Evolutionary conservation across 495 filamentous ascomycete genomes (phyloP), one percentile per base, ranked within the genome.

Genomic region (Xylaria acuta): DNA sequence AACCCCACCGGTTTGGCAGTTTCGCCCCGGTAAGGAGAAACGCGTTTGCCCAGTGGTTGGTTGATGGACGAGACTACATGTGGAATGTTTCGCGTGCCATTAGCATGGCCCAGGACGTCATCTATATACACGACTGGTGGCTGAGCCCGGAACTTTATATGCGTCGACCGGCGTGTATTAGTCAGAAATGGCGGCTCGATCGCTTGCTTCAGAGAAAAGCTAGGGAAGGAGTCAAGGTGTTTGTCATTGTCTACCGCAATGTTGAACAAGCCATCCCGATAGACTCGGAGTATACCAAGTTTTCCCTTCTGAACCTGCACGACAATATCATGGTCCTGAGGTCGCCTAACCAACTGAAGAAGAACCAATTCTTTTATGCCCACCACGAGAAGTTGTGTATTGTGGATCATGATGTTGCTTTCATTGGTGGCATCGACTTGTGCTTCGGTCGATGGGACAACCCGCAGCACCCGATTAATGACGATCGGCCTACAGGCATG

Each of bases 101-200:
- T 80, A 97, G 92, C 80, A 97, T 97, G 90, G 96, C 96, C 14
- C 93, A 93, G 77, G 97, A 99, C 84, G 96, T 99, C 47, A 94
- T 99, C 72, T 98, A 98, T 81, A 99, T 99, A 64, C 96, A 99
- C 80, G 96, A 98, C 80, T 99, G 96, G 96, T 99, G 96, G 96
- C 79, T 99, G 67, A 97, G 93, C 75, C 96, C 96, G 6, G 96
- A 99, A 80, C 82, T 99, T 34, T 99, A 99, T 82, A 92, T 99
- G 91, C 90, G 96, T 51, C 88, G 96, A 43, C 96, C 96, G 47
- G 93, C 96, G 25, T 95, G 94, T 22, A 97, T 98, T 79, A 98
- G 95, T 77, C 97, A 98, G 78, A 99, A 99, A 81, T 99, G 96
- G 96, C 90, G 96, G 63, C 87, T 99, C 16, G 96, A 99, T 82